phyloP scores from a whole-genome alignment of 2,329 filamentous ascomycete genomes.

The Fusarium compactum region DNA sequence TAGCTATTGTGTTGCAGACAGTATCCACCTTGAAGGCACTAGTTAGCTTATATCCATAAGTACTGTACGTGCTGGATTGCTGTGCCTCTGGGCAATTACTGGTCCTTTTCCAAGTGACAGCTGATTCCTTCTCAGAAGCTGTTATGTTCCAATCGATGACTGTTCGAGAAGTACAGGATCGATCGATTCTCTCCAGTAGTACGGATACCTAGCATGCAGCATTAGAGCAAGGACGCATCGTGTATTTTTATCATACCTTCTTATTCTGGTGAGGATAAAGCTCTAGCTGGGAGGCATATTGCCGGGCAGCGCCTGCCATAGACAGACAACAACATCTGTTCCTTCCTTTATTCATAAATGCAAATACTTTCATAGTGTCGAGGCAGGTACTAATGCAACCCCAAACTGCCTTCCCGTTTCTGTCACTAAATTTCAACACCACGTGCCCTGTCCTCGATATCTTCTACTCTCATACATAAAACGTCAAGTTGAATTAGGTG shows the following conservation, averaged over 20 bases:
- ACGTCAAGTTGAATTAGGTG: conserved; percentile 4
- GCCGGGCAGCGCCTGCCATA: background rate
- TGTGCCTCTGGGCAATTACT: background rate
- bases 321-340: background rate
- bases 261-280: background rate
- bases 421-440: conserved; percentile 40
- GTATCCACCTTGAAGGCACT: conserved; percentile 6
- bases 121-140: background rate
- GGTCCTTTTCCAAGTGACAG: background rate
- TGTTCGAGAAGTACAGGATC: background rate
- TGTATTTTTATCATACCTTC: too few species aligned
- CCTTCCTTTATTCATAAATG: background rate
- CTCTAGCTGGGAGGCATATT: background rate
- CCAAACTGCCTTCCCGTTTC: conserved; percentile 5
- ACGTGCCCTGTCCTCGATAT: conserved; percentile 34
- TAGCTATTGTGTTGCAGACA: conserved; percentile 7
- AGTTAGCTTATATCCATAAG: background rate
- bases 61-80: background rate
- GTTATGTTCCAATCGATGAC: background rate
- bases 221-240: background rate
- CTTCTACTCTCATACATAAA: background rate
- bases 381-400: conserved; percentile 3
- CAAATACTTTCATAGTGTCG: conserved; percentile 4
- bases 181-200: background rate
- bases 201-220: background rate